Base-by-base conservation (phyloP, 768 basidiomycete species). In the Brasilioporus rufonigricans region DNA sequence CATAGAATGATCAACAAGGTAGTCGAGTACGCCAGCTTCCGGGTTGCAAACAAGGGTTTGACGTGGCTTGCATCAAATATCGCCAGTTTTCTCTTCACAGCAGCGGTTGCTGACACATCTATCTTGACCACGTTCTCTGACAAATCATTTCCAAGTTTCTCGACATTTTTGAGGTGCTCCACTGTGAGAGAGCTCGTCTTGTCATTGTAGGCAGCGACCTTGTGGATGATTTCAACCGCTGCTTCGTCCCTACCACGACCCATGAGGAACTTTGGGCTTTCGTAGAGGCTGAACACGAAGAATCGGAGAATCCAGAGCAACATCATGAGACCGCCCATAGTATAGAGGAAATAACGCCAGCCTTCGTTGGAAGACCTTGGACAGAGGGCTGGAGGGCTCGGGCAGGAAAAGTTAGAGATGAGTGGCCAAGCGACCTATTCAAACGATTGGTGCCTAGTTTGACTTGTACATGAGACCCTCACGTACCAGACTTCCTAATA, bases 311-410 rank as follows among this genome's bases (percentile, higher is more conserved):
- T 58, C 75, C 81, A 88, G 40, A 87, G 72, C 38, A 84, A 18
- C 52, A 90, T 71, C 72, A 87, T 88, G 33, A 89, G 64, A 0
- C 84, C 87, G 8, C 88, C 87, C 81, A 90, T 83, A 13, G 80
- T 70, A 64, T 79, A 87, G n/a, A 88, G 73, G 65, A 88, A 84
- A 66, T 89, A 89, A 23, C 89, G 77, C 89, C 89, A 91, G 19
- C 88, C 88, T 69, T 80, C 67, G 57, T 91, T 89, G 6, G 79
- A 75, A 2, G 75, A 71, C 27, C 76, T 74, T 7, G 76, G 70
- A 65, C 87, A 89, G 10, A 70, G 74, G 61, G 65, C 83, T 80
- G 44, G 69, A 6, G 74, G 70, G 29, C 51, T 61, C 7, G 76
- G 62, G 61, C 88, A 90, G 5, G 87, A 87, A 64, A 77, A 84